Percentiles rank a stretch among this genome's conserved stretches.
These are phyloP conservation scores for Pythium aphanidermatum DNA, from an alignment of 352 stramenopile genomes.

Conservation along the genomic window DNA sequence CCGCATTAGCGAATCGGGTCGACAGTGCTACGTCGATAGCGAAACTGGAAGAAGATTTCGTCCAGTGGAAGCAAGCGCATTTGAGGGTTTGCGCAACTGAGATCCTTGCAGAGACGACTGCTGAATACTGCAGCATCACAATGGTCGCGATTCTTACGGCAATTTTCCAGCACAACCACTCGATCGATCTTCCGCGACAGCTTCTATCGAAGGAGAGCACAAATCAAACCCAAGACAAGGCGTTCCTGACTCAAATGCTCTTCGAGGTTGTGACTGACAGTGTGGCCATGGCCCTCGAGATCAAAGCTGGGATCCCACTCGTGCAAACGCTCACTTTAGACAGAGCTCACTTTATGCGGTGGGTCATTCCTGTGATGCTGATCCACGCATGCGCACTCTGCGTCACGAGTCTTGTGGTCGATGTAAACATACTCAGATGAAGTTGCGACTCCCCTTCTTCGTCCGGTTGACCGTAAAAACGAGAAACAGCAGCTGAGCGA, in stretches of 20 bases:
- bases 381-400: conserved; percentile 1
- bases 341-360: conserved; percentile 1
- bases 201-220: neutral
- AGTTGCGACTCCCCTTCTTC: too few relatives aligned
- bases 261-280: conserved; percentile 10
- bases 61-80: conserved; percentile 2
- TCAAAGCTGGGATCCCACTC: conserved; percentile 3
- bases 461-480: too few relatives aligned
- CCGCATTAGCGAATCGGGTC: neutral
- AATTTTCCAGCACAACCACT: conserved; percentile 1
- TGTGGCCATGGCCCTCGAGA: conserved; percentile 1
- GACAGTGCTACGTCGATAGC: too few relatives aligned
- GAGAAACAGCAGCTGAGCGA: too few relatives aligned
- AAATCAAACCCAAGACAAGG: neutral
- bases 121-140: conserved; percentile 14
- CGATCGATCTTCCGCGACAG: neutral
- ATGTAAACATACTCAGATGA: too few relatives aligned
- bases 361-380: neutral
- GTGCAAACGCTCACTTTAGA: neutral
- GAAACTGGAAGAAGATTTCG: neutral
- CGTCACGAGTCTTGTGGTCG: conserved; percentile 8
- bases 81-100: conserved; percentile 5
- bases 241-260: conserved; percentile 1
- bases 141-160: conserved; percentile 4
- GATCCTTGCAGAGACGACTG: conserved; percentile 5